Percentiles rank a stretch among this genome's conserved stretches.
Conservation (phyloP, 306 rosid genomes). For the Rosa multiflora region DNA sequence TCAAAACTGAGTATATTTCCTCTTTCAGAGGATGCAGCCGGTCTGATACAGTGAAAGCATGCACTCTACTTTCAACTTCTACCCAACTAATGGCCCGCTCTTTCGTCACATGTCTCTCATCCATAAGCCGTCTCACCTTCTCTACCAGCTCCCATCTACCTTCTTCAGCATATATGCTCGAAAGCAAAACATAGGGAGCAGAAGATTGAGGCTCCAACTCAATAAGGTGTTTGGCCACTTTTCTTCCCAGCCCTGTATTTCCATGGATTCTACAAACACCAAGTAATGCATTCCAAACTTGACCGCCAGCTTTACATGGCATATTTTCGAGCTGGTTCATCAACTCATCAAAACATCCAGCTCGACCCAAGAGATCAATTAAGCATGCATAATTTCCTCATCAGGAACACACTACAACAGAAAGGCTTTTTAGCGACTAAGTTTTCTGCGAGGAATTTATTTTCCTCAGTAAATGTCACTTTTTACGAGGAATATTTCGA, state of each 20-base stretch:
- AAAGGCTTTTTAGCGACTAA: no score
- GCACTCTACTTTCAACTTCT: constrained; percentile 52
- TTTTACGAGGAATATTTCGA: no score
- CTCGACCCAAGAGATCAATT: constrained; percentile 65
- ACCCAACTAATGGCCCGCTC: constrained; percentile 55
- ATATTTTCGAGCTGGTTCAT: constrained; percentile 45
- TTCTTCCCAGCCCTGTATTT: constrained; percentile 52
- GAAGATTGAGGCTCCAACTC: constrained; percentile 59
- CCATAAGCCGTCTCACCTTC: constrained; percentile 56
- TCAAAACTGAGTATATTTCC: constrained; percentile 43
- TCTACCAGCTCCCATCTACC: constrained; percentile 62
- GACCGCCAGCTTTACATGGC: constrained; percentile 52
- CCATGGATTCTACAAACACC: constrained; percentile 57
- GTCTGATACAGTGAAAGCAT: constrained; percentile 56
- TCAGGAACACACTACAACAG: no score
- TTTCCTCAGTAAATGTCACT: no score
- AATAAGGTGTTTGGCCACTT: constrained; percentile 55
- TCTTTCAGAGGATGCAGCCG: constrained; percentile 56
- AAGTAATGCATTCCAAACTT: constrained; percentile 53
- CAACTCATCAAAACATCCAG: constrained; percentile 47
- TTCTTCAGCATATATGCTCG: constrained; percentile 56
- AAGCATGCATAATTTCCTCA: constrained; percentile 70
- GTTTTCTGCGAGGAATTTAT: no score
- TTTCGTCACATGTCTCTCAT: constrained; percentile 49
- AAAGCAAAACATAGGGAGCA: constrained; percentile 51